Conservation (phyloP, 1,284 basidiomycete species). For the Cryptococcus sp. region DNA sequence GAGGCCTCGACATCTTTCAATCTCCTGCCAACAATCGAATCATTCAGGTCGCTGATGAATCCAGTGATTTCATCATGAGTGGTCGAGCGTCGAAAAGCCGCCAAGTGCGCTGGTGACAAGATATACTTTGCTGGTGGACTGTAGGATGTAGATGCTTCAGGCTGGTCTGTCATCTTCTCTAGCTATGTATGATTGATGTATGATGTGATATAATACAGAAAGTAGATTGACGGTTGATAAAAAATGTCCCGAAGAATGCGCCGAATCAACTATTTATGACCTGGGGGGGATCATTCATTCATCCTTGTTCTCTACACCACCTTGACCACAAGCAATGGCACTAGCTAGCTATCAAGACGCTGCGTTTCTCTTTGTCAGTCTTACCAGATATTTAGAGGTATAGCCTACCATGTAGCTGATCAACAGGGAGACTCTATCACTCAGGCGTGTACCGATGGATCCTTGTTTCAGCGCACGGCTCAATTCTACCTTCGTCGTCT, state of each 20-base stretch:
- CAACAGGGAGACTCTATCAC: conserved; percentile 46
- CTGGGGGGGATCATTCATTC: no score
- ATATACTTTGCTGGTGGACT: conserved; percentile 63
- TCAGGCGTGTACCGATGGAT: conserved; percentile 38
- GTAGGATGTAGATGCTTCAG: conserved; percentile 17
- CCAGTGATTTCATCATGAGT: conserved; percentile 67
- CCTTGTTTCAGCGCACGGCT: conserved; percentile 38
- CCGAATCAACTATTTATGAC: no score
- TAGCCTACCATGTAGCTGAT: no score
- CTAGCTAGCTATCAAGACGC: conserved; percentile 34
- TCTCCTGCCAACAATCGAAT: conserved; percentile 69
- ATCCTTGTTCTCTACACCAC: no score
- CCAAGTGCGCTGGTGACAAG: conserved; percentile 70
- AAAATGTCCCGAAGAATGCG: background rate
- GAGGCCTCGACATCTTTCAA: conserved; percentile 63
- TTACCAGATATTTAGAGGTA: background rate
- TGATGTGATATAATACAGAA: background rate
- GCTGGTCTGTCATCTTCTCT: background rate
- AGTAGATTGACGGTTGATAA: background rate
- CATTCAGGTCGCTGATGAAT: conserved; percentile 75
- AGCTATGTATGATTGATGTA: no score
- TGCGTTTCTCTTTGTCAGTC: conserved; percentile 42
- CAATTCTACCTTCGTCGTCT: conserved; percentile 68
- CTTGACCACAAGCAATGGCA: conserved; percentile 30
- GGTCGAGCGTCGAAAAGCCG: conserved; percentile 71